phyloP scores from a whole-genome alignment of 2,329 filamentous ascomycete species.

The Stemphylium beticola region DNA sequence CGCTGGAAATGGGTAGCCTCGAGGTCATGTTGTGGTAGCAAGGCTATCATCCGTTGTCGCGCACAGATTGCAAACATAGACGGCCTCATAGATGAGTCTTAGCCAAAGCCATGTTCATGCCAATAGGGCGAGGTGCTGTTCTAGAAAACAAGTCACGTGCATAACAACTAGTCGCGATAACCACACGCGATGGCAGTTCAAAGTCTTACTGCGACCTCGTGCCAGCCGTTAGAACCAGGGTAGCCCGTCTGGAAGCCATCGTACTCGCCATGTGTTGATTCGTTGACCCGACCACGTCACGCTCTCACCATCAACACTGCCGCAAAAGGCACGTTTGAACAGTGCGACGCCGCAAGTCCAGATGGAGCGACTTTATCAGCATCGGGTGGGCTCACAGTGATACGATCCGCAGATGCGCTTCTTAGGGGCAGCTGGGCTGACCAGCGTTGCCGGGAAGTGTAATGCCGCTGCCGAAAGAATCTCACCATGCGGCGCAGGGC shows the following conservation, averaged over 20 bases:
- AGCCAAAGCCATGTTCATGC: no score
- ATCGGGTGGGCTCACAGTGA: conserved; percentile 28
- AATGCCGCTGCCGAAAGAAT: conserved; percentile 25
- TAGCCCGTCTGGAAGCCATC: neutral
- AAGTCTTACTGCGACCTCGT: no score
- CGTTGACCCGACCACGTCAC: conserved; percentile 2
- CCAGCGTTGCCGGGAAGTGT: conserved; percentile 13
- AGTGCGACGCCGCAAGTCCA: neutral
- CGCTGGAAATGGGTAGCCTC: no score
- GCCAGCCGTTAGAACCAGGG: neutral
- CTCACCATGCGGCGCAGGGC: conserved; percentile 27
- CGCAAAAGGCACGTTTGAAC: neutral
- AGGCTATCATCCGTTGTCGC: no score
- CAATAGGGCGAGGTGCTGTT: no score
- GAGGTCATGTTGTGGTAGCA: no score
- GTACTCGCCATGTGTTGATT: conserved; percentile 10
- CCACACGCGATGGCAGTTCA: neutral
- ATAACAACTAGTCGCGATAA: no score
- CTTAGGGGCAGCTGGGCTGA: conserved; percentile 20
- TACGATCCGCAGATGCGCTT: conserved; percentile 20
- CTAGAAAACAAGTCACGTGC: neutral
- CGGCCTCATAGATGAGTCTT: no score
- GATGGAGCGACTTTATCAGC: conserved; percentile 17
- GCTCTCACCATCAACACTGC: conserved; percentile 1
- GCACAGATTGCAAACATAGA: no score